Evolutionary conservation across 2,329 filamentous ascomycete species (phyloP).

Genomic region (Waltergamsia citrina): DNA sequence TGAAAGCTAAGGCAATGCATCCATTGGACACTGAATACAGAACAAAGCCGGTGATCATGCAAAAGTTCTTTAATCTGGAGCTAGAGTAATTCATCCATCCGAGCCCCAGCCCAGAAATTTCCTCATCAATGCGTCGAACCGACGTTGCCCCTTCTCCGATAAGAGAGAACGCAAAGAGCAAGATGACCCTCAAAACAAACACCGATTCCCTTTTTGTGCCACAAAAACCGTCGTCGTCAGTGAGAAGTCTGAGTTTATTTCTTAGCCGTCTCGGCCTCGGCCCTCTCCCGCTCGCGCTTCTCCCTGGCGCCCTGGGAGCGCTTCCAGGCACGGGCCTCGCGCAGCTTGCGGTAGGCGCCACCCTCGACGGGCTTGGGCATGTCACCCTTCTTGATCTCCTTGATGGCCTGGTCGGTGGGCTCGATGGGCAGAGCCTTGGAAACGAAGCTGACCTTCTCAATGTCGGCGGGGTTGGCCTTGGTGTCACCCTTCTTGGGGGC

Average conservation of each 20-base stretch:
- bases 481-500: conserved; percentile 90
- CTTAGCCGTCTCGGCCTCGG: conserved; percentile 75
- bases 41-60: conserved; percentile 27
- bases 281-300: conserved; percentile 87
- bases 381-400: conserved; percentile 74
- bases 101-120: conserved; percentile 21
- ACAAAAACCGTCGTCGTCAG: conserved; percentile 6
- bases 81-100: conserved; percentile 27
- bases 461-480: conserved; percentile 68
- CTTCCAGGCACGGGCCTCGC: conserved; percentile 74
- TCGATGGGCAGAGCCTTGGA: conserved; percentile 60
- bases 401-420: conserved; percentile 54
- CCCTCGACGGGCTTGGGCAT: conserved; percentile 67
- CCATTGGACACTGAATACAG: conserved; percentile 19
- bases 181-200: conserved; percentile 29
- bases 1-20: conserved; percentile 9
- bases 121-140: conserved; percentile 24
- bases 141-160: conserved; percentile 21
- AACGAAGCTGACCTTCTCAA: conserved; percentile 41
- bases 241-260: too few species aligned
- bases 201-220: conserved; percentile 25
- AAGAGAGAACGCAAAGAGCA: conserved; percentile 28
- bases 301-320: conserved; percentile 76
- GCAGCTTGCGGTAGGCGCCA: conserved; percentile 79
- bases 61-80: conserved; percentile 30